These are phyloP conservation scores for Xeromyces bisporus DNA, from an alignment of 495 filamentous ascomycete species.

Conservation along the genomic window DNA sequence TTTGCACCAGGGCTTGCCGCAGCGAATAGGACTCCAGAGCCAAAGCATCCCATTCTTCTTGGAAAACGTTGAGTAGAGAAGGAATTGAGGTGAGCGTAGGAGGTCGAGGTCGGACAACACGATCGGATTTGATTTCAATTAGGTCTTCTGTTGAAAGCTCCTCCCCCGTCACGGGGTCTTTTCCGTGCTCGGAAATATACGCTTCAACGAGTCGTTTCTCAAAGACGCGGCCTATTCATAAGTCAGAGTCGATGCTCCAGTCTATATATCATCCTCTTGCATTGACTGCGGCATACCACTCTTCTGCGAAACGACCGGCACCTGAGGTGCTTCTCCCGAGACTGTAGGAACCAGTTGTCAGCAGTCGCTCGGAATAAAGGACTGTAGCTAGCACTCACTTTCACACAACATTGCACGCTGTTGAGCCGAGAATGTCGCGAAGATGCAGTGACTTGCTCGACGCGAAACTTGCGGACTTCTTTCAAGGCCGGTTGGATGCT, in stretches of 20 bases:
- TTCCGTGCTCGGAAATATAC: constrained; percentile 85
- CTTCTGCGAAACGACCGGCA: constrained; percentile 86
- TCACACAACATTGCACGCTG: constrained; percentile 48
- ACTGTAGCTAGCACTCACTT: constrained; percentile 33
- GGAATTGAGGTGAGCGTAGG: constrained; percentile 94
- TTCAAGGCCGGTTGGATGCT: background rate
- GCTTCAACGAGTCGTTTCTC: constrained; percentile 91
- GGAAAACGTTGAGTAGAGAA: constrained; percentile 88
- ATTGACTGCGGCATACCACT: constrained; percentile 47
- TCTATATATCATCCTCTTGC: background rate
- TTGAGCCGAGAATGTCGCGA: constrained; percentile 12
- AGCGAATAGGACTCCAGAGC: constrained; percentile 80
- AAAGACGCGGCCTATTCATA: constrained; percentile 56
- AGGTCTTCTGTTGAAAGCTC: constrained; percentile 75
- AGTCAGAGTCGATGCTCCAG: constrained; percentile 16
- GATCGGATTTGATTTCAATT: constrained; percentile 66
- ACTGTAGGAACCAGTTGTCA: constrained; percentile 37
- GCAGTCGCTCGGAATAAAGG: constrained; percentile 1
- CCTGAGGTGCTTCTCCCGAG: constrained; percentile 90
- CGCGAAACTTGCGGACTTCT: constrained; percentile 15
- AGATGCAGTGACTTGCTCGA: constrained; percentile 5
- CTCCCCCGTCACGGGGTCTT: constrained; percentile 83
- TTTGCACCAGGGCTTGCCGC: constrained; percentile 73
- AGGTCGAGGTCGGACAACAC: constrained; percentile 72
- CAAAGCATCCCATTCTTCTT: constrained; percentile 95